A percentile compares a stretch with the other conserved stretches of the same genome.
Conservation (phyloP, 345 rosid species). For the Mercurialis annua region DNA sequence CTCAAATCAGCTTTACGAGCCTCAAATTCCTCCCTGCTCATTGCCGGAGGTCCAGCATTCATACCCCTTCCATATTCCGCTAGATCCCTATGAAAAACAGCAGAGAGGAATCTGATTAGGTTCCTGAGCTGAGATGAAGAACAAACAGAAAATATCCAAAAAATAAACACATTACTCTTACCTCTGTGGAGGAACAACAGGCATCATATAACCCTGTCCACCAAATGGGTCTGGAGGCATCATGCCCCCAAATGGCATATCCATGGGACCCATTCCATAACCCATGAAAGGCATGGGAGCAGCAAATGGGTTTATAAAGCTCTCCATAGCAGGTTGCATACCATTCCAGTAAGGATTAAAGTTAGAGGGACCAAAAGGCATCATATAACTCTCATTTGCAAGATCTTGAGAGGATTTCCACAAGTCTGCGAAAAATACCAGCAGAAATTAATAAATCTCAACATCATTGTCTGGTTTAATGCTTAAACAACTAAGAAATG, state of each 20-base stretch:
- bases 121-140: neutral
- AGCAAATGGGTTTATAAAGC: conserved; percentile 48
- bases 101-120: neutral
- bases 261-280: conserved; percentile 58
- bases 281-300: conserved; percentile 59
- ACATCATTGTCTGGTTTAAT: conserved; percentile 1
- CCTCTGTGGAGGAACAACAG: conserved; percentile 62
- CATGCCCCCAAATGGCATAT: conserved; percentile 53
- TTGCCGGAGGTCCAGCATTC: conserved; percentile 68
- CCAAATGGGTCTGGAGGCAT: conserved; percentile 64
- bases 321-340: conserved; percentile 75
- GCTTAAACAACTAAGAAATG: neutral
- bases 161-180: conserved; percentile 12
- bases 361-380: conserved; percentile 68
- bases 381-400: conserved; percentile 71
- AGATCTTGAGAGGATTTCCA: conserved; percentile 70
- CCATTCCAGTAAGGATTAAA: conserved; percentile 75
- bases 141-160: neutral
- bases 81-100: conserved; percentile 55
- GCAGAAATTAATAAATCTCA: neutral
- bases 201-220: conserved; percentile 61
- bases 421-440: conserved; percentile 44
- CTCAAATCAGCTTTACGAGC: conserved; percentile 85
- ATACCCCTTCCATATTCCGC: conserved; percentile 78
- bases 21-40: conserved; percentile 91